Conservation (phyloP, 2,329 filamentous ascomycete genomes). For the Aureobasidium uvarum region DNA sequence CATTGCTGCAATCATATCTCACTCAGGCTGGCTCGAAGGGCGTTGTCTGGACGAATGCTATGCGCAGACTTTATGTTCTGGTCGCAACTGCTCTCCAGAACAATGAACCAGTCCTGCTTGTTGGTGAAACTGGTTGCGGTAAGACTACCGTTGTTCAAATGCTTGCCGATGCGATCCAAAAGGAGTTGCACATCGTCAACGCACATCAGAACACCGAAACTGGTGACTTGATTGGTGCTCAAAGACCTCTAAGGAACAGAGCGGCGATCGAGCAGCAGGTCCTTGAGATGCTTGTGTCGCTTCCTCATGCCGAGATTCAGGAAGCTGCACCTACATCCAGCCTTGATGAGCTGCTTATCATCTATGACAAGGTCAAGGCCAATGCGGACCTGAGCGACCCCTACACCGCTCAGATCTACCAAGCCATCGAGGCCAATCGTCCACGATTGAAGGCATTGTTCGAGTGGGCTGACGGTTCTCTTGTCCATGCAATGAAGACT, state of each 20-base stretch:
- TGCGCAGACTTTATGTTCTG: conserved; percentile 86
- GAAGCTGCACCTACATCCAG: conserved; percentile 36
- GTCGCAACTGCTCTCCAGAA: conserved; percentile 84
- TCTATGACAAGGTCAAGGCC: conserved; percentile 54
- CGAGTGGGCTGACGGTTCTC: conserved; percentile 91
- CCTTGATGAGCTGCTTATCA: conserved; percentile 57
- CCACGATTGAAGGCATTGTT: conserved; percentile 80
- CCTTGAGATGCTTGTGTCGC: conserved; percentile 56
- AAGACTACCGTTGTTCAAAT: conserved; percentile 97
- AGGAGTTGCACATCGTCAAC: conserved; percentile 84
- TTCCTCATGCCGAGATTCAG: conserved; percentile 33
- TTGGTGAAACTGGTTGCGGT: conserved; percentile 95
- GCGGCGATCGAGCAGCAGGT: conserved; percentile 67
- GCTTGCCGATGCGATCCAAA: conserved; percentile 74
- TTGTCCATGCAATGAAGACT: conserved; percentile 89
- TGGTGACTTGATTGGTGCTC: conserved; percentile 92
- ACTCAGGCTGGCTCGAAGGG: conserved; percentile 53
- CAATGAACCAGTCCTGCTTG: conserved; percentile 88
- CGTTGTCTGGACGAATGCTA: conserved; percentile 92
- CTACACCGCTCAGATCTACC: conserved; percentile 27
- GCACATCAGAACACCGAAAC: conserved; percentile 98
- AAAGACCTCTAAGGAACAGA: conserved; percentile 85
- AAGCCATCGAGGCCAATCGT: conserved; percentile 48
- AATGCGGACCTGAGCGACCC: conserved; percentile 35
- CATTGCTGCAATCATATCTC: conserved; percentile 41